Evolutionary conservation across 2,329 filamentous ascomycete genomes (phyloP).

Genomic region (Didymella pinodella): DNA sequence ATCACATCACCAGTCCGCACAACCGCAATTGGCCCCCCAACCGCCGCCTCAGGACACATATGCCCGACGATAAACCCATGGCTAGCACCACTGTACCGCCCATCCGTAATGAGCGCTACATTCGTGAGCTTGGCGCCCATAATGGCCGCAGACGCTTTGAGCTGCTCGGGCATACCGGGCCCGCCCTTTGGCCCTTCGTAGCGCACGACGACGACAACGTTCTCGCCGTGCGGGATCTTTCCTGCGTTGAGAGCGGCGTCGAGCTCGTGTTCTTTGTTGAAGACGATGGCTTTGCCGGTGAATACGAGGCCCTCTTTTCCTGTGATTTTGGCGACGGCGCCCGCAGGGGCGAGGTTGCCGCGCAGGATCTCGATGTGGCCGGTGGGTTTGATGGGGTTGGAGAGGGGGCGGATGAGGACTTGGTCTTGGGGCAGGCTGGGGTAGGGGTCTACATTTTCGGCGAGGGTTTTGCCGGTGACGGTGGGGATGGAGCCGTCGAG

Average conservation of each 20-base stretch:
- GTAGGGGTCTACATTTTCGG: slow-evolving; percentile 79
- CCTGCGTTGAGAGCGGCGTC: slow-evolving; percentile 76
- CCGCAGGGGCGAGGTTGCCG: slow-evolving; percentile 87
- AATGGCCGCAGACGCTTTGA: slow-evolving; percentile 86
- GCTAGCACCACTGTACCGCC: slow-evolving; percentile 84
- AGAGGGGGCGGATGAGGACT: slow-evolving; percentile 80
- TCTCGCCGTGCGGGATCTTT: slow-evolving; percentile 75
- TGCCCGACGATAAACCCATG: slow-evolving; percentile 96
- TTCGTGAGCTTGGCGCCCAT: slow-evolving; percentile 91
- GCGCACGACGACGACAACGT: slow-evolving; percentile 86
- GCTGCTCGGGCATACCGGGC: slow-evolving; percentile 94
- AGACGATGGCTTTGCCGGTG: slow-evolving; percentile 80
- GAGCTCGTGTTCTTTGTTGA: slow-evolving; percentile 83
- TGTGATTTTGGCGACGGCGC: slow-evolving; percentile 94
- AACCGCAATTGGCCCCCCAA: slow-evolving; percentile 86
- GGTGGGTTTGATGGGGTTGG: slow-evolving; percentile 83
- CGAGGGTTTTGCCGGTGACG: slow-evolving; percentile 83
- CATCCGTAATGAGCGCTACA: slow-evolving; percentile 90
- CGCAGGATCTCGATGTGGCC: slow-evolving; percentile 89
- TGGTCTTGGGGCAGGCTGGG: slow-evolving; percentile 81
- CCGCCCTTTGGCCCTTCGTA: slow-evolving; percentile 95
- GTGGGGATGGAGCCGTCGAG: slow-evolving; percentile 82
- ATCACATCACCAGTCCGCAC: slow-evolving; percentile 82
- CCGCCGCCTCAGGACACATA: slow-evolving; percentile 87
- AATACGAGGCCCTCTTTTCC: slow-evolving; percentile 91